A percentile compares a stretch with the other conserved stretches of the same genome.
Evolutionary conservation across 1,284 basidiomycete species (phyloP).

Genomic region (Coniferiporia sulphurascens): DNA sequence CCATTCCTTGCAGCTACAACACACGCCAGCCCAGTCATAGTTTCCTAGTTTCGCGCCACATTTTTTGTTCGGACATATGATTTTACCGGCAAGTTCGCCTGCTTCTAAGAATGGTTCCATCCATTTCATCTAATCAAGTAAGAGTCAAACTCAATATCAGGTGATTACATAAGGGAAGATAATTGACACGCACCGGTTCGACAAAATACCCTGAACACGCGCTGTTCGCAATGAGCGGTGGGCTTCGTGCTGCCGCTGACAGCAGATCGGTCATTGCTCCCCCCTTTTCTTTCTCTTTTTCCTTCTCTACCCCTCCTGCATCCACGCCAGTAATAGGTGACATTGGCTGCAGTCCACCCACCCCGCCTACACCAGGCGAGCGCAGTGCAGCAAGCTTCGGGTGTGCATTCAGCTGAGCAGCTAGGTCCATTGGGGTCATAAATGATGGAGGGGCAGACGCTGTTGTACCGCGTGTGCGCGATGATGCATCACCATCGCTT

Average conservation of each 20-base stretch:
- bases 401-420: conserved; percentile 29
- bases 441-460: conserved; percentile 1
- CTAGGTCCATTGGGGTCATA: conserved; percentile 25
- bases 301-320: not conserved
- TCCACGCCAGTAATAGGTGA: conserved; percentile 23
- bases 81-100: conserved; percentile 82
- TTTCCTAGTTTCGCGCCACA: conserved; percentile 90
- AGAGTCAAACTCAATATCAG: too few relatives aligned
- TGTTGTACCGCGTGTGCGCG: not conserved
- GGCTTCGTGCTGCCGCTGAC: conserved; percentile 33
- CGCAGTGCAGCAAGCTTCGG: conserved; percentile 31
- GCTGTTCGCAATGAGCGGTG: conserved; percentile 67
- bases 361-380: conserved; percentile 11
- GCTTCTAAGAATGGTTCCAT: conserved; percentile 79
- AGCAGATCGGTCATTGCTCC: conserved; percentile 19
- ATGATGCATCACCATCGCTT: not conserved
- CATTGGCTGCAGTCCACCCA: conserved; percentile 21
- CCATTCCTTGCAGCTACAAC: conserved; percentile 90
- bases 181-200: conserved; percentile 68
- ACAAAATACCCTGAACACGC: conserved; percentile 95
- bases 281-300: not conserved
- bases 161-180: not conserved
- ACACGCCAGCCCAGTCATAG: conserved; percentile 95
- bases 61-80: conserved; percentile 86
- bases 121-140: conserved; percentile 71